phyloP scores from a whole-genome alignment of 805 yeast species.

The Blastobotrys attinorum region DNA sequence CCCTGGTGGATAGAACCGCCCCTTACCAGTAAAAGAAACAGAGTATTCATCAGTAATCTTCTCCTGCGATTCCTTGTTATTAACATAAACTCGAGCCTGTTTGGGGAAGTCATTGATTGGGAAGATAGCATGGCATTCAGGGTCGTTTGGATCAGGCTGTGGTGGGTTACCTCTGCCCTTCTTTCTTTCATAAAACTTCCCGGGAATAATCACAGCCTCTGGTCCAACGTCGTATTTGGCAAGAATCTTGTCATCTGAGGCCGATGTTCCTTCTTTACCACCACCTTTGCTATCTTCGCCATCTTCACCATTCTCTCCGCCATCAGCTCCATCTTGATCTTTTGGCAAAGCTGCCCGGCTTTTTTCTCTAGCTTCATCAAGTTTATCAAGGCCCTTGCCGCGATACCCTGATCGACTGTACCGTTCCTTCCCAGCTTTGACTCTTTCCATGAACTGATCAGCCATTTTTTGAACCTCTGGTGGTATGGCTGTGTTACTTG shows the following conservation, averaged over 20 bases:
- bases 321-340: slow-evolving; percentile 45
- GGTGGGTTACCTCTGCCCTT: slow-evolving; percentile 17
- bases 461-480: slow-evolving; percentile 44
- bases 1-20: slow-evolving; percentile 63
- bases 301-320: slow-evolving; percentile 26
- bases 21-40: slow-evolving; percentile 74
- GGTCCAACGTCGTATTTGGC: slow-evolving; percentile 1
- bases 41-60: slow-evolving; percentile 64
- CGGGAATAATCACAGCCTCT: background rate
- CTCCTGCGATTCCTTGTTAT: slow-evolving; percentile 55
- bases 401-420: slow-evolving; percentile 71
- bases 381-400: slow-evolving; percentile 79
- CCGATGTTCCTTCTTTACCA: slow-evolving; percentile 22
- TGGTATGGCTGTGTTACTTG: slow-evolving; percentile 51
- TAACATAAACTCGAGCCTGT: slow-evolving; percentile 29
- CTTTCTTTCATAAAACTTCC: background rate
- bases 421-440: slow-evolving; percentile 58
- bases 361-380: slow-evolving; percentile 54
- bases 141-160: slow-evolving; percentile 44
- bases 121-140: slow-evolving; percentile 58
- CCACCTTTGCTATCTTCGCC: slow-evolving; percentile 18
- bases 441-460: slow-evolving; percentile 46
- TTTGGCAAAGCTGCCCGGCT: slow-evolving; percentile 33
- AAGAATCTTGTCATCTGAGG: slow-evolving; percentile 15
- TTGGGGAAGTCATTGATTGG: slow-evolving; percentile 80